phyloP scores from a whole-genome alignment of 1,139 yeast genomes.

The Lodderomyces jiufengensis region DNA sequence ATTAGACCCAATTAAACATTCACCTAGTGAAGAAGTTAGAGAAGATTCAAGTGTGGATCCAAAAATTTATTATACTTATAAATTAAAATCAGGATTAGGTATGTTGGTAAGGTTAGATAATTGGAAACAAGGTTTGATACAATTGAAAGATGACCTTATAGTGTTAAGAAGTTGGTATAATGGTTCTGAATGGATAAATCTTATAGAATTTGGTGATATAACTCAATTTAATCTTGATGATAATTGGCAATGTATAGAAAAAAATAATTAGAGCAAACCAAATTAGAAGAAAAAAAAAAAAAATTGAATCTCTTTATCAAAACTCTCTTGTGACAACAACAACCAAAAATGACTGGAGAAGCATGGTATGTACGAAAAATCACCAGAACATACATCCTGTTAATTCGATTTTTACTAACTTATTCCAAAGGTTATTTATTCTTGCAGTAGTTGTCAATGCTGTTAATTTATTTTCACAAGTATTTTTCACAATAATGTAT shows the following conservation, averaged over 20 bases:
- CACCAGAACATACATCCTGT: too few relatives aligned
- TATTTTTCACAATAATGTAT: constrained; percentile 88
- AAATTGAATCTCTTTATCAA: not conserved
- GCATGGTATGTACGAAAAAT: constrained; percentile 12
- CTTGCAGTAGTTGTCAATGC: constrained; percentile 86
- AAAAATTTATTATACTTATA: constrained; percentile 11
- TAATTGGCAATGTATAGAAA: not conserved
- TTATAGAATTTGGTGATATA: constrained; percentile 26
- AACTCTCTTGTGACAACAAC: not conserved
- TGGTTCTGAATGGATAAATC: constrained; percentile 21
- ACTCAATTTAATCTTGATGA: too few relatives aligned
- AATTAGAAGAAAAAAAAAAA: constrained; percentile 2
- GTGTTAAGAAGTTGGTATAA: constrained; percentile 26
- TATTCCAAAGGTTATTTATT: constrained; percentile 61
- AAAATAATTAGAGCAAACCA: not conserved
- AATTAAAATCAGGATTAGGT: constrained; percentile 35
- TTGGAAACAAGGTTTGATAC: constrained; percentile 52
- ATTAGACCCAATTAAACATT: constrained; percentile 36
- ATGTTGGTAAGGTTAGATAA: constrained; percentile 47
- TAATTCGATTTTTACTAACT: too few relatives aligned
- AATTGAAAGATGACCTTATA: constrained; percentile 31
- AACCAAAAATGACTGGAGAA: constrained; percentile 12
- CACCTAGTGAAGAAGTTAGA: constrained; percentile 28
- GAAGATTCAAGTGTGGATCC: constrained; percentile 15
- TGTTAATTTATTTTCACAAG: constrained; percentile 83